Base-by-base conservation (phyloP, 441 rosid genomes). In the Erysimum cheiri region DNA sequence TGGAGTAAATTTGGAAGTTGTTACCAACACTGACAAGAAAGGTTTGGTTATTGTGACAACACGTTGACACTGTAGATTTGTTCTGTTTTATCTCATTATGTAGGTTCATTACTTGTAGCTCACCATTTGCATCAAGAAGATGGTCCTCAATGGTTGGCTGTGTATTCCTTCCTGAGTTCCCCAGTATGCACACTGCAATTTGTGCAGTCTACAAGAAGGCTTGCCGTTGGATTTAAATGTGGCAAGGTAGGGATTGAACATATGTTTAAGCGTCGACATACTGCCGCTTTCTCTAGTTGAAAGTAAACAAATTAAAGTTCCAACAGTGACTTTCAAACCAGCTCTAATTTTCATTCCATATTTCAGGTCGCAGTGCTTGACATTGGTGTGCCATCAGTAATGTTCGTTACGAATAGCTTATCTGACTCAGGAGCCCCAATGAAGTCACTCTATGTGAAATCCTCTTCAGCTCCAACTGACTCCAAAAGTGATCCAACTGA, bases 341-440 rank as follows among this genome's bases (percentile, higher is more conserved):
- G 69, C 71, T 53, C 72, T 50, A 74, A 41, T 52, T 77, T 80
- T 60, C 35, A 58, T 77, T 74, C 72, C 35, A 35, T 79, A 67
- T 80, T 83, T 69, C 88, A 92, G 98, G 96, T 88, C 60, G 93
- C 93, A 71, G 59, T 87, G 85, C 90, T 92, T 22, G 92, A 90
- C 79, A 80, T 72, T 60, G 72, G 78, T 79, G 32, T 82, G 31
- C 80, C 62, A 15, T 86, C 96, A 65, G 78, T 88, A 48, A 64
- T 87, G 58, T 90, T 79, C 71, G 63, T 90, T 76, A 83, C 87
- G 15, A 78, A 90, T 69, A 77, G 78, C 74, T 35, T 81, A 49
- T 83, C 92, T 49, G 73, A 67, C 52, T 63, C 88, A 5, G 80
- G 73, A 69, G 78, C 82, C 67, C 93, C 91, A 2, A 75, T 92